Base-by-base conservation (phyloP, 139 green algal species). In the Eudorina sp. region DNA sequence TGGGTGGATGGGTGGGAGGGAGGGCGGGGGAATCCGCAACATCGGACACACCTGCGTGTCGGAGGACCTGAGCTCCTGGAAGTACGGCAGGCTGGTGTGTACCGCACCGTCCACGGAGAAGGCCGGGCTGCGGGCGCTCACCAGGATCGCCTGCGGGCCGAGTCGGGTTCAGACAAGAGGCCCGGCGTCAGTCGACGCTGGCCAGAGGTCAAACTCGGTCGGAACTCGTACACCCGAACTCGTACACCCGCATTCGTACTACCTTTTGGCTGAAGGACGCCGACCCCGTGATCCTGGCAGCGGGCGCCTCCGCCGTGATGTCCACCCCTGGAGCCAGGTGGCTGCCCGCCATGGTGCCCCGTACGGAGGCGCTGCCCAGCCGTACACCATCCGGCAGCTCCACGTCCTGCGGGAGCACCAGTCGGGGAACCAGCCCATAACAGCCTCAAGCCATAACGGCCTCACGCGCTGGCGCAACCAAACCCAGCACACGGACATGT, bases 281-380 rank as follows among this genome's bases (percentile, higher is more conserved):
- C 0, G 36, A 51, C 1, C 74, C 85, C 4, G 43, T 72, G 7
- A 83, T 43, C 18, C 89, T 29, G 31, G 91, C 86, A 29, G 91
- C 75, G 1, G 92, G 94, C 66, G 94, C 92, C 60, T 94, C 75
- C 91, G n/a, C 29, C 14, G 27, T 66, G 6, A 84, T 41, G 11
- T 55, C 78, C 66, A 91, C 62, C 34, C 88, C 92, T 6, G 96
- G 95, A 3, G 90, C 91, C 58, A 96, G 41, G 90, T 97, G 95
- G 38, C 83, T 90, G 68, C 96, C 96, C 29, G 80, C 58, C 90
- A 97, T 94, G 34, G 53, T 93, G 31, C 90, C 95, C 2, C 84
- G 76, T 27, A 94, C 81, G 45, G 55, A 89, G 6, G 88, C 86
- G 1, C 53, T 38, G 0, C 96, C 95, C 36, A 97, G 46, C 25